phyloP scores from a whole-genome alignment of 169 alveolate genomes.

The Plasmodium fragile region DNA sequence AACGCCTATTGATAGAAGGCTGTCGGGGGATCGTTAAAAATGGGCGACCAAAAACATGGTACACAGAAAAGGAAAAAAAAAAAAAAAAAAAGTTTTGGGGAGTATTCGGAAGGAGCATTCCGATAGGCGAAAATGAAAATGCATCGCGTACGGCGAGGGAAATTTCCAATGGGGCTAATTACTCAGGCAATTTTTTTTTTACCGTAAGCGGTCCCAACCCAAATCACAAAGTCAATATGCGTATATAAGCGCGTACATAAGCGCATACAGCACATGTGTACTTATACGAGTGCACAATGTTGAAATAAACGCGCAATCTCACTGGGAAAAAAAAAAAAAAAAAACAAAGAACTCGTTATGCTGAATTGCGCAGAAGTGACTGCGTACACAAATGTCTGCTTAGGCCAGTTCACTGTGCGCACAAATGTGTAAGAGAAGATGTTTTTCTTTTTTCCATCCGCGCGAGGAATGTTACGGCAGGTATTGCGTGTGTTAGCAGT shows the following conservation, averaged over 20 bases:
- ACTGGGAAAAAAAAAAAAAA: background rate
- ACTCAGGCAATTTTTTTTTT: background rate
- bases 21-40: background rate
- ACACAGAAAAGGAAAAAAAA: background rate
- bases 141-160: background rate
- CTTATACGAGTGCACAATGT: background rate
- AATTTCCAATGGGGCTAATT: background rate
- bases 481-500: background rate
- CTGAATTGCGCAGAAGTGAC: background rate
- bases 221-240: background rate
- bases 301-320: background rate
- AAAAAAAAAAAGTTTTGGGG: background rate
- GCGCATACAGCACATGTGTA: background rate
- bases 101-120: background rate
- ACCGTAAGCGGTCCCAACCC: background rate
- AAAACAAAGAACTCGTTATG: background rate
- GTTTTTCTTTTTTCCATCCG: background rate
- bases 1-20: slow-evolving; percentile 8
- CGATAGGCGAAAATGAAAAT: background rate
- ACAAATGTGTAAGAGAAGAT: background rate
- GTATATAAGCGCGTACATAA: background rate
- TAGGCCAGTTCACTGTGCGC: background rate
- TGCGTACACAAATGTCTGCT: background rate
- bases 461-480: background rate
- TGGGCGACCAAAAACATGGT: slow-evolving; percentile 1